Conservation (phyloP, 768 basidiomycete species). For the Favolaschia claudopus region DNA sequence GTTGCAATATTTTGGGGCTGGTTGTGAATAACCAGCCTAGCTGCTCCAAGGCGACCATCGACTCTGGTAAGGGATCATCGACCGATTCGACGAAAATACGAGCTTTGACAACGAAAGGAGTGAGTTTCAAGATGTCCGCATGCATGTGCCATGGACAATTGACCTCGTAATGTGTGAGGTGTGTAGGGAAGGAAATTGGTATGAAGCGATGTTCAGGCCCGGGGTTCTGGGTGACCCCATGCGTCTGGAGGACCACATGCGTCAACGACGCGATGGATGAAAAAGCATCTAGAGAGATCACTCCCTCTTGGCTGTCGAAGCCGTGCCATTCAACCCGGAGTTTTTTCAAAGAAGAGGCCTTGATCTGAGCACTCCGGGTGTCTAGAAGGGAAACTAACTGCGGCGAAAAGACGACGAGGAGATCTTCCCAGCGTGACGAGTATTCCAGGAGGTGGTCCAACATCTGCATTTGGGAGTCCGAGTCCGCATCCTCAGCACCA, state of each 20-base stretch:
- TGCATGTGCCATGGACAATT: not conserved
- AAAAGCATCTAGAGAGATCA: not conserved
- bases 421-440: not conserved
- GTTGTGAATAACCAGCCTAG: not conserved
- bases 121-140: not conserved
- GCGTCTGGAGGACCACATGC: not conserved
- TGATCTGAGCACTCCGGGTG: too few species aligned
- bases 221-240: too few species aligned
- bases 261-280: not conserved
- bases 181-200: not conserved
- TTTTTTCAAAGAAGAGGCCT: too few species aligned
- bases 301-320: not conserved
- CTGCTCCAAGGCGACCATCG: not conserved
- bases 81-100: not conserved
- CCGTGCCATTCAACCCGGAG: too few species aligned
- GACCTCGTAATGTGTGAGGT: not conserved
- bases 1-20: not conserved
- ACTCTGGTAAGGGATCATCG: not conserved
- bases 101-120: not conserved
- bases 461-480: not conserved
- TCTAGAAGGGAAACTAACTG: not conserved
- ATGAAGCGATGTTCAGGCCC: not conserved
- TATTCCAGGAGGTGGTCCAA: not conserved
- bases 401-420: not conserved
- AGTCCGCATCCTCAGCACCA: not conserved